Conservation (phyloP, 2,329 filamentous ascomycete genomes). For the Fusarium palustre region DNA sequence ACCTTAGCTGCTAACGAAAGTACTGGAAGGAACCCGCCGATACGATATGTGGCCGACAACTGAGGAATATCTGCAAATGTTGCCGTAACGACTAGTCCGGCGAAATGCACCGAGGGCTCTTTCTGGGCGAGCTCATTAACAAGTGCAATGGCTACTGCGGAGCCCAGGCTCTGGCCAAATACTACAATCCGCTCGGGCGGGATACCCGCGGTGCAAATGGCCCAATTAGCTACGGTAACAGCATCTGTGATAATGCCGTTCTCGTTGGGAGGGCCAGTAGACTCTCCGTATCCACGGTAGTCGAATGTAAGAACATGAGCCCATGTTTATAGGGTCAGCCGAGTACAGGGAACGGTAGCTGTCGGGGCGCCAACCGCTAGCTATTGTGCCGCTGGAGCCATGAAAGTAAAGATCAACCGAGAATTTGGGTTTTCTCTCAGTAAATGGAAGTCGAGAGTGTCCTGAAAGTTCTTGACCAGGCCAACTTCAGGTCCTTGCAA, state of each 20-base stretch:
- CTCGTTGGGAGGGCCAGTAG: conserved; percentile 66
- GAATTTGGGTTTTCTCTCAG: conserved; percentile 59
- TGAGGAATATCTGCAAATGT: conserved; percentile 62
- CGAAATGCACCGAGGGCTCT: conserved; percentile 49
- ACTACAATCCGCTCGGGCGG: conserved; percentile 67
- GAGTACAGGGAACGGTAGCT: conserved; percentile 69
- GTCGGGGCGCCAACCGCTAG: conserved; percentile 64
- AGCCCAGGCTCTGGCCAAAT: conserved; percentile 70
- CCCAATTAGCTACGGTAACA: conserved; percentile 64
- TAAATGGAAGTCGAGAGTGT: conserved; percentile 55
- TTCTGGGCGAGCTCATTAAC: conserved; percentile 47
- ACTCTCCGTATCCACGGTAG: conserved; percentile 70
- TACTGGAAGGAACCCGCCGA: conserved; percentile 52
- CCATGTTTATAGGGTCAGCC: conserved; percentile 60
- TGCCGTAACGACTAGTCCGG: conserved; percentile 62
- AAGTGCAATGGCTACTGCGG: conserved; percentile 51
- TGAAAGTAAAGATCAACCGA: conserved; percentile 64
- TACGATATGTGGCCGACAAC: conserved; percentile 62
- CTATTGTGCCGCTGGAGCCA: conserved; percentile 67
- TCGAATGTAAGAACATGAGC: conserved; percentile 70
- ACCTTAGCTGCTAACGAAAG: conserved; percentile 61
- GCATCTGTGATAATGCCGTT: conserved; percentile 66
- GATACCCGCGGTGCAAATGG: conserved; percentile 62
- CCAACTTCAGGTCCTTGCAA: conserved; percentile 43
- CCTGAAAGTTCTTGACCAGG: conserved; percentile 11